A percentile compares a stretch with the other conserved stretches of the same genome.
phyloP scores from a whole-genome alignment of 805 yeast genomes.

The Starmerella roubikii region DNA sequence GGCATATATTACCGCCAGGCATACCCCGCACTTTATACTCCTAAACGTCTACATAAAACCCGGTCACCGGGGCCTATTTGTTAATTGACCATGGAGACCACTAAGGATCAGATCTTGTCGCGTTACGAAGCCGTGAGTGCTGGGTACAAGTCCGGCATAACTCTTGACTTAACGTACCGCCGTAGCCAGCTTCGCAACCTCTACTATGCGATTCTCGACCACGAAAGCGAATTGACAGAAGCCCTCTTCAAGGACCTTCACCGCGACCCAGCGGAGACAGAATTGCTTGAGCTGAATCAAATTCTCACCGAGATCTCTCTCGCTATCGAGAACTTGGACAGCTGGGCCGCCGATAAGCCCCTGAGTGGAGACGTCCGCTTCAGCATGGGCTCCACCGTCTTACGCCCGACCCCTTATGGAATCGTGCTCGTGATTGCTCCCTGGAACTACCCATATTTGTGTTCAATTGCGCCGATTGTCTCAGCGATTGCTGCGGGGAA shows the following conservation, averaged over 20 bases:
- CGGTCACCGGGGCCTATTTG: too few species aligned
- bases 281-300: constrained; percentile 41
- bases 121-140: constrained; percentile 26
- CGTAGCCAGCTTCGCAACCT: constrained; percentile 51
- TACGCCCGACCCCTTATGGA: constrained; percentile 36
- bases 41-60: too few species aligned
- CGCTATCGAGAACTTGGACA: constrained; percentile 44
- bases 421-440: constrained; percentile 61
- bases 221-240: constrained; percentile 37
- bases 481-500: constrained; percentile 84
- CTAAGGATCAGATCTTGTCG: too few species aligned
- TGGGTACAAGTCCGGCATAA: constrained; percentile 35
- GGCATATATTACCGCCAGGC: too few species aligned
- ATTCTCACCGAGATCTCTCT: constrained; percentile 42
- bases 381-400: constrained; percentile 10
- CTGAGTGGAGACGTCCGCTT: constrained; percentile 20
- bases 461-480: constrained; percentile 51
- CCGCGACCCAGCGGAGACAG: constrained; percentile 50
- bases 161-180: constrained; percentile 42
- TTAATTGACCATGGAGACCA: too few species aligned
- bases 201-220: constrained; percentile 49
- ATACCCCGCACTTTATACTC: too few species aligned
- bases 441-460: constrained; percentile 62
- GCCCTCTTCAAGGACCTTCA: constrained; percentile 58
- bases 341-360: constrained; percentile 44